phyloP scores from a whole-genome alignment of 495 filamentous ascomycete genomes.

The Apodospora peruviana region DNA sequence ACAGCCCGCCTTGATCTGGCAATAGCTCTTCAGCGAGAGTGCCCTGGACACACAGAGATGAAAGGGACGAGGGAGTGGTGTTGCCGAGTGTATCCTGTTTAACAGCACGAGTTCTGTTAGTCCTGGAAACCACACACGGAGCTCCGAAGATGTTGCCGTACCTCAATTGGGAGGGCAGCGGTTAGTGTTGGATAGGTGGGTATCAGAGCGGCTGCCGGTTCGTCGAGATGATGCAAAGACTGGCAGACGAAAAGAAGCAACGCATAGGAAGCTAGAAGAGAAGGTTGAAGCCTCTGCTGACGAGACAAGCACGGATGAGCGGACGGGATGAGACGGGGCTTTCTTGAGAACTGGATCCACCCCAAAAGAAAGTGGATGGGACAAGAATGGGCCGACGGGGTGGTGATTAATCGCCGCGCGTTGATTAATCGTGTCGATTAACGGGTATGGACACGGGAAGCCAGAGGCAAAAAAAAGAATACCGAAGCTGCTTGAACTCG shows the following conservation, averaged over 20 bases:
- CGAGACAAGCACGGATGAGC: neutral
- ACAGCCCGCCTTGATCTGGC: neutral
- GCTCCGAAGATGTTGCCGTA: neutral
- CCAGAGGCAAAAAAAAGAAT: no score
- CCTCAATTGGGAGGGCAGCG: neutral
- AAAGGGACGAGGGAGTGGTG: neutral
- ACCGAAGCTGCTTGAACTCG: slow-evolving; percentile 11
- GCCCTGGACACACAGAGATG: neutral
- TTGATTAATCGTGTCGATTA: neutral
- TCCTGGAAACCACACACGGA: no score
- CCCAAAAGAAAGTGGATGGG: neutral
- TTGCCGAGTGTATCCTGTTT: slow-evolving; percentile 4
- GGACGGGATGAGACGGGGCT: neutral
- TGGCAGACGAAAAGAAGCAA: neutral
- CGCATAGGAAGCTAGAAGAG: neutral
- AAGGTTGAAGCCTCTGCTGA: neutral
- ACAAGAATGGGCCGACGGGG: neutral
- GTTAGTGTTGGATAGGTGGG: slow-evolving; percentile 5
- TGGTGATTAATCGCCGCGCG: neutral
- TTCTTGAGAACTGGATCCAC: neutral
- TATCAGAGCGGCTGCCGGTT: no score
- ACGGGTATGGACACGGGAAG: no score
- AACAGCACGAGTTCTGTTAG: neutral
- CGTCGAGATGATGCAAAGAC: neutral
- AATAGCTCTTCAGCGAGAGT: neutral